Base-by-base conservation (phyloP, 305 asterid species). In the Fraxinus dipetala region DNA sequence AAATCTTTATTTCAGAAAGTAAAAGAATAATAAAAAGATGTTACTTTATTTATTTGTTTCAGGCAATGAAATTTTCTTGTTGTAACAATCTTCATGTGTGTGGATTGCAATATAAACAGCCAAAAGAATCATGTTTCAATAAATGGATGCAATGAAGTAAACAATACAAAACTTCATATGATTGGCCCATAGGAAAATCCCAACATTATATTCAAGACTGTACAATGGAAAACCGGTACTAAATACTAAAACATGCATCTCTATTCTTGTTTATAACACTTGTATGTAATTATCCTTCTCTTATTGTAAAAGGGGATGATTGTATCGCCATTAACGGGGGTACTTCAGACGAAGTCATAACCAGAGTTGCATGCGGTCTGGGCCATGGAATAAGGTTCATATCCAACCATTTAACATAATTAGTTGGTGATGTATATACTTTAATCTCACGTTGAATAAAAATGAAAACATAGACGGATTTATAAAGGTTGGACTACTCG, bases 361-460 rank as follows among this genome's bases (percentile, higher is more conserved):
- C 90, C 72, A 79, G 83, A 59, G 82, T 90, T 82, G n/a, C 31
- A 40, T 88, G 93, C 26, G 90, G 91, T 77, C 93, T 91, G 7
- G 90, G 93, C 78, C 90, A 90, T 75, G 91, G 91, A 81, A 88
- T 88, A 86, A 87, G 93, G 93, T 90, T 24, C n/a, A 6, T 75
- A 72, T 73, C 79, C 54, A 10, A 22, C 38, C 67, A 18, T 65
- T 16, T 67, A 0, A 0, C 5, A 36, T 36, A 6, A 38, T 38
- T 10, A 8, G 13, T 38, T 38, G 45, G 13, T 8, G 45, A 38
- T 2, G 45, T 34, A 32, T 32, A 32, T 4, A 32, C 35, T 32
- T 0, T 32, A 32, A 4, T 32, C 0, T 1, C 35, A 32, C 0
- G 0, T 32, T 6, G 4, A 32, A 32, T 32, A 32, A 32, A 32